Evolutionary conservation across 345 rosid species (phyloP).

Genomic region (Draba incana): DNA sequence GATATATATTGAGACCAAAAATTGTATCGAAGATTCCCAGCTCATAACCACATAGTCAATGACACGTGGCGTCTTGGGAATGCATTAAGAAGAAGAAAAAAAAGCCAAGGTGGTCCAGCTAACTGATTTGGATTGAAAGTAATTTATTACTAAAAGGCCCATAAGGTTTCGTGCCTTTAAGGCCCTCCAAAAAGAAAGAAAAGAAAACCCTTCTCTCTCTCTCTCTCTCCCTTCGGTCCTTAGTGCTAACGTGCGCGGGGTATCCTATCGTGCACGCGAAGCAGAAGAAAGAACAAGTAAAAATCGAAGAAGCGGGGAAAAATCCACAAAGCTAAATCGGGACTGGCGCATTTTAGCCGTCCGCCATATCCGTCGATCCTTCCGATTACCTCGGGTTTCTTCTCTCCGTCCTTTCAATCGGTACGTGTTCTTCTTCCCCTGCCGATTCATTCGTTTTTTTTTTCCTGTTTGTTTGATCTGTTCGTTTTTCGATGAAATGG

Average conservation of each 20-base stretch:
- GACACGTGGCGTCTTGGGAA: conserved; percentile 5
- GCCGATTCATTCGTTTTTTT: conserved; percentile 29
- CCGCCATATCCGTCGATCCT: conserved; percentile 35
- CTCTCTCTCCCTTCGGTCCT: not conserved
- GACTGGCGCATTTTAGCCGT: conserved; percentile 42
- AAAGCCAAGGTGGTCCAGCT: conserved; percentile 25
- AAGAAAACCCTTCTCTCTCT: conserved; percentile 1
- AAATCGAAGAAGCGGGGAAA: conserved; percentile 15
- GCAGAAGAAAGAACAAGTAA: conserved; percentile 25
- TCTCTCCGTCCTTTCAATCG: conserved; percentile 19
- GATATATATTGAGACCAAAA: too few relatives aligned
- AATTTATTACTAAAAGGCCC: conserved; percentile 30
- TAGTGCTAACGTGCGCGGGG: conserved; percentile 36
- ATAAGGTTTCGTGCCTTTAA: conserved; percentile 29
- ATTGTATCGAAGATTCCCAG: not conserved
- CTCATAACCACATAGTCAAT: not conserved
- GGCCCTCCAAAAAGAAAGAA: conserved; percentile 16
- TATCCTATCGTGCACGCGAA: conserved; percentile 43
- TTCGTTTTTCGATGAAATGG: conserved; percentile 25
- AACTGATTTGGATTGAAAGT: not conserved
- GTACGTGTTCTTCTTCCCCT: conserved; percentile 20
- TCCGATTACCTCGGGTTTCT: conserved; percentile 32
- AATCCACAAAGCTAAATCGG: conserved; percentile 29
- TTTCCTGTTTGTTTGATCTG: not conserved
- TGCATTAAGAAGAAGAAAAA: not conserved